Evolutionary conservation across 2,329 filamentous ascomycete species (phyloP).

Genomic region (Endoconidiophora polonica): DNA sequence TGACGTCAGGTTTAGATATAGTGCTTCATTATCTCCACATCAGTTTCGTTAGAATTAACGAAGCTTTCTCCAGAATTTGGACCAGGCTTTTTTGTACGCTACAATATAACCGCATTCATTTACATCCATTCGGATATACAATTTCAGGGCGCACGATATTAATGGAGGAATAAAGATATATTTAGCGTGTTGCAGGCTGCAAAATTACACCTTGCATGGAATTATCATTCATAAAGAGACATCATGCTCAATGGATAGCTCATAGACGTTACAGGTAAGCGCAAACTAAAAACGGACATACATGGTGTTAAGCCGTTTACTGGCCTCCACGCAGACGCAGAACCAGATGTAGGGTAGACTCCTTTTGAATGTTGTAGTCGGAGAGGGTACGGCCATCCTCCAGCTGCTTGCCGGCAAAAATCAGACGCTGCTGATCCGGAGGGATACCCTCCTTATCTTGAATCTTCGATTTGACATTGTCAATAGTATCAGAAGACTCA

Average conservation of each 20-base stretch:
- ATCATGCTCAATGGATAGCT: slow-evolving; percentile 3
- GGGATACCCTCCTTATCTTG: slow-evolving; percentile 89
- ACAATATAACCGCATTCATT: too few species aligned
- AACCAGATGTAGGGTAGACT: slow-evolving; percentile 66
- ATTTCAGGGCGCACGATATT: too few species aligned
- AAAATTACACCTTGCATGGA: not conserved
- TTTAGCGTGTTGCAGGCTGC: too few species aligned
- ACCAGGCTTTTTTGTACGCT: too few species aligned
- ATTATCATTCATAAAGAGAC: slow-evolving; percentile 11
- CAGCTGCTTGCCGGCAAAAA: slow-evolving; percentile 86
- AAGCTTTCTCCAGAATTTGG: too few species aligned
- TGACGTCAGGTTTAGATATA: too few species aligned
- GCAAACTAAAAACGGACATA: not conserved
- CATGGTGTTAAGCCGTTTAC: not conserved
- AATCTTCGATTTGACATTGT: slow-evolving; percentile 90
- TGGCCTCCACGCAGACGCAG: slow-evolving; percentile 60
- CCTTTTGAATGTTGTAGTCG: slow-evolving; percentile 96
- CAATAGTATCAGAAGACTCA: slow-evolving; percentile 77
- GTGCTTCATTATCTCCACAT: too few species aligned
- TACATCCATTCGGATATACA: too few species aligned
- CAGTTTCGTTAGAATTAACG: too few species aligned
- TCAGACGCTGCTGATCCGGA: slow-evolving; percentile 83
- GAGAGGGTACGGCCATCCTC: slow-evolving; percentile 81
- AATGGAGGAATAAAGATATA: too few species aligned
- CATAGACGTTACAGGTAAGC: slow-evolving; percentile 1